Conservation (phyloP, 495 filamentous ascomycete species). For the Hyaloscypha finlandica region DNA sequence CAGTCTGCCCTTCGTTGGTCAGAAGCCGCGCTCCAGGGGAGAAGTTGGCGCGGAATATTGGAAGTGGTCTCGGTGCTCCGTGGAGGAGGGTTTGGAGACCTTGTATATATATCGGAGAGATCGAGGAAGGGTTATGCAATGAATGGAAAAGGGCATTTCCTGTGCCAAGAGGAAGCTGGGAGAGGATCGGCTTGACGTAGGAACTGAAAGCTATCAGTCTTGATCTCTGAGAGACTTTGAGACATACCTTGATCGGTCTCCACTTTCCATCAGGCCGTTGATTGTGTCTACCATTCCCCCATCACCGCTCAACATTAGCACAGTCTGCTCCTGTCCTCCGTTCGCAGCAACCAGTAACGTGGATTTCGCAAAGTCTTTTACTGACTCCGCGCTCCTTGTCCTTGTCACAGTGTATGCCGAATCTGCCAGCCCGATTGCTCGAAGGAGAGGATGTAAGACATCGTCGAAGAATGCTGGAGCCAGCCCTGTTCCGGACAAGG, state of each 20-base stretch:
- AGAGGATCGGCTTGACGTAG: slow-evolving; percentile 55
- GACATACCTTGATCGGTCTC: slow-evolving; percentile 20
- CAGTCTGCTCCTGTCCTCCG: slow-evolving; percentile 50
- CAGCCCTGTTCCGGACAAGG: slow-evolving; percentile 65
- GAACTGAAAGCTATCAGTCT: slow-evolving; percentile 3
- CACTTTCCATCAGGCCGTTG: slow-evolving; percentile 55
- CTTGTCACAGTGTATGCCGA: slow-evolving; percentile 50
- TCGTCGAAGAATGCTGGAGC: slow-evolving; percentile 57
- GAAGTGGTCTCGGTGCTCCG: slow-evolving; percentile 47
- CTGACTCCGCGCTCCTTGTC: slow-evolving; percentile 59
- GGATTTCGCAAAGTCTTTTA: slow-evolving; percentile 59
- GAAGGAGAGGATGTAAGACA: slow-evolving; percentile 60
- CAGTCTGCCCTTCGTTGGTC: slow-evolving; percentile 40
- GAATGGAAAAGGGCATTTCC: slow-evolving; percentile 88
- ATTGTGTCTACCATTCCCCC: slow-evolving; percentile 79
- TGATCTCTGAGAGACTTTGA: not conserved
- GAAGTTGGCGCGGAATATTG: slow-evolving; percentile 63
- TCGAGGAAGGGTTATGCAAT: slow-evolving; percentile 40
- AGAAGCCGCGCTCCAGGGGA: slow-evolving; percentile 63
- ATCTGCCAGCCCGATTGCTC: slow-evolving; percentile 40
- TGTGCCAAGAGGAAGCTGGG: slow-evolving; percentile 76
- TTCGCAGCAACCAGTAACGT: slow-evolving; percentile 51
- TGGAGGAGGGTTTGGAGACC: slow-evolving; percentile 60
- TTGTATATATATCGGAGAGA: slow-evolving; percentile 31
- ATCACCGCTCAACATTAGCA: slow-evolving; percentile 83